These are phyloP conservation scores for Dissoconium aciculare DNA, from an alignment of 2,329 filamentous ascomycete genomes.

Conservation along the genomic window DNA sequence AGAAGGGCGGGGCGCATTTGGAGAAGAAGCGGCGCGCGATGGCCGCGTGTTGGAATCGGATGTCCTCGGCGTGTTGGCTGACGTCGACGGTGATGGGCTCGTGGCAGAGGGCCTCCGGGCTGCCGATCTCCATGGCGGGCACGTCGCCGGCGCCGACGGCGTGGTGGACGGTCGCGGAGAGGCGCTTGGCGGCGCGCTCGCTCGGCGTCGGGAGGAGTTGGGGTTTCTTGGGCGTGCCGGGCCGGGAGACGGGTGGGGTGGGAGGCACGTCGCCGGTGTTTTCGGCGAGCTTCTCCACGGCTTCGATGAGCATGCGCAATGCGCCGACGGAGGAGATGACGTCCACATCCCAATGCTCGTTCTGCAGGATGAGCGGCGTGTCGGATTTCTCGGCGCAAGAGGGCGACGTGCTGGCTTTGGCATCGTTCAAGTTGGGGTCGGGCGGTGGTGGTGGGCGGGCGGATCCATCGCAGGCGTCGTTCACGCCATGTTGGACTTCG, in stretches of 20 bases:
- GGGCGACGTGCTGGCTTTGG: conserved; percentile 8
- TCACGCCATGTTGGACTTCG: conserved; percentile 1
- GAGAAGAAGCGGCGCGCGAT: conserved; percentile 90
- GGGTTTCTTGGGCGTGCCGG: conserved; percentile 40
- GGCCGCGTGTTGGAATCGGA: conserved; percentile 65
- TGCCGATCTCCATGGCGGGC: conserved; percentile 16
- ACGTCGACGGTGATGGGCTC: conserved; percentile 33
- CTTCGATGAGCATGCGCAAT: conserved; percentile 59
- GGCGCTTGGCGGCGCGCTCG: conserved; percentile 37
- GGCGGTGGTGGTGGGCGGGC: conserved; percentile 15
- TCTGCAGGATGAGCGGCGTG: conserved; percentile 17
- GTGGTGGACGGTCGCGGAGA: conserved; percentile 31
- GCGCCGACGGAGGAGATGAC: conserved; percentile 57
- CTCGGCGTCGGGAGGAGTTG: conserved; percentile 17
- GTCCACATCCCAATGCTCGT: conserved; percentile 50
- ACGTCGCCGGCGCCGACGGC: conserved; percentile 16
- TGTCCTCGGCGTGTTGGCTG: conserved; percentile 53
- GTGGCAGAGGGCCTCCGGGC: conserved; percentile 36
- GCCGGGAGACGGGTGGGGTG: conserved; percentile 54
- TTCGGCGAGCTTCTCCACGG: conserved; percentile 45
- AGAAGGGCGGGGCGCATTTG: conserved; percentile 70
- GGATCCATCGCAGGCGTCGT: conserved; percentile 7
- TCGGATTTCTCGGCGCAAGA: conserved; percentile 13
- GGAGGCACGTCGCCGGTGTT: conserved; percentile 66
- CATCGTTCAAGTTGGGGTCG: conserved; percentile 13